Percentiles rank a stretch among this genome's conserved stretches.
These are phyloP conservation scores for Dimocarpus longan DNA, from an alignment of 345 rosid genomes.

Conservation along the genomic window DNA sequence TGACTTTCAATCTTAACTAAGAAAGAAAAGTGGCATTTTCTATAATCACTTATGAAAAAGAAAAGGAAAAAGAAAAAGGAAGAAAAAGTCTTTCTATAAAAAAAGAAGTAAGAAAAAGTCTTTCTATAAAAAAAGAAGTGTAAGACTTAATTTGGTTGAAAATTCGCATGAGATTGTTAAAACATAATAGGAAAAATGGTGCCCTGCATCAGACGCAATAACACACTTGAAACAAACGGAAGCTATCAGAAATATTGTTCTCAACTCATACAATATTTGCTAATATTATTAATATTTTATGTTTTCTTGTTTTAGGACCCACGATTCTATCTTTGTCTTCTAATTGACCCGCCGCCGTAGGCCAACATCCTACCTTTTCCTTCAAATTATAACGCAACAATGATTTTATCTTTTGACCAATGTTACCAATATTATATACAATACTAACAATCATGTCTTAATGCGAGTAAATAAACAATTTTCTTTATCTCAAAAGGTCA, in stretches of 20 bases:
- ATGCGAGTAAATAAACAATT: too few species aligned
- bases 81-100: neutral
- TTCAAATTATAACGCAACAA: too few species aligned
- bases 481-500: too few species aligned
- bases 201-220: slow-evolving; percentile 25
- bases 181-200: neutral
- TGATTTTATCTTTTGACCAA: neutral
- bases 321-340: slow-evolving; percentile 15
- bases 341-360: neutral
- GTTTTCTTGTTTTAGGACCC: slow-evolving; percentile 14
- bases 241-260: neutral
- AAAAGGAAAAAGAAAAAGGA: neutral
- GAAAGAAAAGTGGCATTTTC: too few species aligned
- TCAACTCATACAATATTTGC: too few species aligned
- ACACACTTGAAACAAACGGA: slow-evolving; percentile 5
- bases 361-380: too few species aligned
- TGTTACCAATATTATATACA: neutral
- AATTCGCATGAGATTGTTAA: too few species aligned
- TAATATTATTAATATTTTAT: too few species aligned
- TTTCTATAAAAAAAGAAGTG: neutral
- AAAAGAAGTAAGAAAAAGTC: neutral
- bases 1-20: neutral
- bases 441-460: too few species aligned
- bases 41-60: neutral
- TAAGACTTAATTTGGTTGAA: too few species aligned